Evolutionary conservation across 2,329 filamentous ascomycete genomes (phyloP), one percentile per base, ranked within the genome.

Genomic region (Berkeleyomyces basicola): DNA sequence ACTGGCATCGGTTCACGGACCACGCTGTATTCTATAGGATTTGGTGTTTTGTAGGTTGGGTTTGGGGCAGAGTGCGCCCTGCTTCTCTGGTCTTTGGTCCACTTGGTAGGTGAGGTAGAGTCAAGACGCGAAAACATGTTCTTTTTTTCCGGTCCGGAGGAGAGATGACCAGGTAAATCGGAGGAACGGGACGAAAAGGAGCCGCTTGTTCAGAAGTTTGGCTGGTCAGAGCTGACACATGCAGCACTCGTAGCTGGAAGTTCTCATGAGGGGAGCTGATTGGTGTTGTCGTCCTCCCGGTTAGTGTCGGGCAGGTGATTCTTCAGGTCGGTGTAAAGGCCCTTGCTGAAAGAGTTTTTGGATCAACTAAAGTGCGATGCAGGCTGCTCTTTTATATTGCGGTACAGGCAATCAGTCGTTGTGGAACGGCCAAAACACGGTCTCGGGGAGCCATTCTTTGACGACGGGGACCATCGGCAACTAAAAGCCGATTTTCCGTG

Each of bases 31-130:
- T 39, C 61, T 23, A 33, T 33, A n/a, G 43, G 37, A 36, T 47
- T 37, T 59, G 58, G 58, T 31, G 11, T 11, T 10, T 63, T 58
- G 23, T 37, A 47, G 53, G 40, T 33, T 31, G 36, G 55, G 43
- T 59, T 59, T 42, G 62, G 62, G 39, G 62, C 62, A 23, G 62
- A 64, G 40, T 64, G 47, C 9, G 62, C 62, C 39, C 62, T 49
- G 39, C 42, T 36, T n/a, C 62, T 47, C 4, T 51, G 46, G 7
- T 49, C 58, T 9, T 47, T 49, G 47, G 61, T 64, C 62, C 62
- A 64, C 44, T 59, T 59, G 36, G 58, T 59, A n/a, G 58, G 58
- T 7, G 58, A 59, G 33, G 58, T 42, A 36, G 58, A 59, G 23
- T 42, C 58, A 9, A 59, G 58, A 11, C 58, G 58, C 36, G 42